Evolutionary conservation across 192 early-diverging fungal species (phyloP).

Genomic region (Mortierella hygrophila): DNA sequence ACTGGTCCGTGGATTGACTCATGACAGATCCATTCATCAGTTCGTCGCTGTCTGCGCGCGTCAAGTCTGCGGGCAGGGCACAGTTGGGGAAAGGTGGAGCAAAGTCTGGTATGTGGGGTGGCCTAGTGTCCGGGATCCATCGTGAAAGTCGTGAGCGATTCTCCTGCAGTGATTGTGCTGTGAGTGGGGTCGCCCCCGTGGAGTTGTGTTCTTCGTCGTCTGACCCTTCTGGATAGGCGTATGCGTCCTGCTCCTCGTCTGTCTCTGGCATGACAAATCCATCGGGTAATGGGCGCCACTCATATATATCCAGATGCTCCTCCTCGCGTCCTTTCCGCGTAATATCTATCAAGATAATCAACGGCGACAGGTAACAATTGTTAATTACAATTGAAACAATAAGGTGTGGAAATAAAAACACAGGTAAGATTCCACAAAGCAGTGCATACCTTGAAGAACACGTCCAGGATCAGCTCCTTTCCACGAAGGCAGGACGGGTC

Average conservation of each 20-base stretch:
- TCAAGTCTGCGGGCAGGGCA: slow-evolving; percentile 7
- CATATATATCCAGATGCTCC: slow-evolving; percentile 35
- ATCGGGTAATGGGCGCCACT: slow-evolving; percentile 49
- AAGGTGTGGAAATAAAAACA: background rate
- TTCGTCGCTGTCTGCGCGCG: slow-evolving; percentile 3
- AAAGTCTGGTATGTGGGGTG: slow-evolving; percentile 49
- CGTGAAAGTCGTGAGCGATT: background rate
- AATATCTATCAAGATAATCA: slow-evolving; percentile 10
- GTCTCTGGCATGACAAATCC: slow-evolving; percentile 40
- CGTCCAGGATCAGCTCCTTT: slow-evolving; percentile 61
- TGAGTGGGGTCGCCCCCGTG: background rate
- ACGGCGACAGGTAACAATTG: background rate
- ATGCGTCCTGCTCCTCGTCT: slow-evolving; percentile 49
- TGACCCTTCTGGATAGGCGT: slow-evolving; percentile 46
- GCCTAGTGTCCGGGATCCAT: slow-evolving; percentile 33
- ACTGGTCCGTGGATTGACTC: slow-evolving; percentile 8
- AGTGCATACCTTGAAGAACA: slow-evolving; percentile 55
- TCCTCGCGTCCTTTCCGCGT: slow-evolving; percentile 40
- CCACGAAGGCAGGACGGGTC: slow-evolving; percentile 57
- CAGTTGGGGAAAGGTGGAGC: slow-evolving; percentile 53
- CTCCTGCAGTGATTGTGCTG: background rate
- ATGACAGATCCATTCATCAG: background rate
- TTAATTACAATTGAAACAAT: background rate
- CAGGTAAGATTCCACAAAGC: background rate
- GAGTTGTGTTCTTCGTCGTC: slow-evolving; percentile 5